phyloP scores from a whole-genome alignment of 192 early-diverging fungal genomes.

The Thamnidium elegans region DNA sequence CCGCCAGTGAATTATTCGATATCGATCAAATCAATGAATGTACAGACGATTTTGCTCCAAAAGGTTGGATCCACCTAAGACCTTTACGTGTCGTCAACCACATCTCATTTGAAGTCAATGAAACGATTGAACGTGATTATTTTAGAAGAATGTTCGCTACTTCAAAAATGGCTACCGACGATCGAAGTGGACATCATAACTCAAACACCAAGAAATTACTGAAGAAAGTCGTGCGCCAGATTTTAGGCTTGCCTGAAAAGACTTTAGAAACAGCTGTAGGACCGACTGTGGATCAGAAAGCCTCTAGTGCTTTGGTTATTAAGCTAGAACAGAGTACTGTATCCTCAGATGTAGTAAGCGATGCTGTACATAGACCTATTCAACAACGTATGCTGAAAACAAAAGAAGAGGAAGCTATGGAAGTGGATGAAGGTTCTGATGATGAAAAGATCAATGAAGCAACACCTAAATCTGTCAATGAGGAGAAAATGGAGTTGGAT shows the following conservation, averaged over 20 bases:
- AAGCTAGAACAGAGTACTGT: background rate
- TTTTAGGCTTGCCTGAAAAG: conserved; percentile 18
- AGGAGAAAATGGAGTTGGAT: background rate
- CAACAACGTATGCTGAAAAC: conserved; percentile 1
- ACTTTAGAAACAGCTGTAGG: background rate
- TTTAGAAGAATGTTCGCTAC: conserved; percentile 32
- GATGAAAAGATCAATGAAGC: conserved; percentile 8
- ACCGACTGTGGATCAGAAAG: background rate
- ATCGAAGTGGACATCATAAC: conserved; percentile 16
- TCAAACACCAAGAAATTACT: conserved; percentile 17
- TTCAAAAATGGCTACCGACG: conserved; percentile 24
- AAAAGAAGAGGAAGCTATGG: conserved; percentile 18
- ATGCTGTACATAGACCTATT: background rate
- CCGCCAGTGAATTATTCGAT: conserved; percentile 26
- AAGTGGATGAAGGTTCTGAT: conserved; percentile 11
- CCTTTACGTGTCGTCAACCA: conserved; percentile 20
- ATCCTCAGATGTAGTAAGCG: background rate
- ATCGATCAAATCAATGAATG: conserved; percentile 33
- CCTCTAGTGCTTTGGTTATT: background rate
- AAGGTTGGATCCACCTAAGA: conserved; percentile 30
- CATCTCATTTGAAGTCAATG: conserved; percentile 25
- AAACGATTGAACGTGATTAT: conserved; percentile 29
- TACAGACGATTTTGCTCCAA: conserved; percentile 29
- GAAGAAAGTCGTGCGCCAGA: conserved; percentile 26
- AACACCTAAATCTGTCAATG: background rate